Base-by-base conservation (phyloP, 306 rosid species). In the Medicago arabica region DNA sequence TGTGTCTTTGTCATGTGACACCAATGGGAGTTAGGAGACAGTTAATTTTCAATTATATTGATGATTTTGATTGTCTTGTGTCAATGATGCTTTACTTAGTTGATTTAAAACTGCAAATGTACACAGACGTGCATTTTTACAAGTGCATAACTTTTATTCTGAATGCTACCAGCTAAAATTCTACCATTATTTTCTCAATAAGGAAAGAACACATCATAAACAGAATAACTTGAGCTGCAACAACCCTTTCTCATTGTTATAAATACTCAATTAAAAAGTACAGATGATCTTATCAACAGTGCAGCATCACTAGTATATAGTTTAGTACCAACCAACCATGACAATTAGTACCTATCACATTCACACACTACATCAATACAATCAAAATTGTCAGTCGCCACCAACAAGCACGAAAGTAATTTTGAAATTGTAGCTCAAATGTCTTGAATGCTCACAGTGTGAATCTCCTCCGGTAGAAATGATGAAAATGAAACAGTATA, bases 31-130 rank as follows among this genome's bases (percentile, higher is more conserved):
- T 31, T 65, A 51, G 67, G 7, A 43, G 53, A 54, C 43, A 9
- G 54, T 36, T 65, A 53, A 14, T 28, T 71, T 65, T 69, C 64
- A 34, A 60, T 16, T 18, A 38, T 49, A 17, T 28, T 25, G 13
- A 50, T 50, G 36, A 69, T 16, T 43, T 17, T 23, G 10, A 46
- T 10, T 23, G 14, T 66, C 58, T 25, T 23, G 1, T 58, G n/a
- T n/a, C n/a, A n/a, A n/a, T n/a, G n/a, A n/a, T n/a, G n/a, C n/a
- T n/a, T n/a, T n/a, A n/a, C n/a, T n/a, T 25, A 21, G 40, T 60
- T 60, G 7, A 60, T 60, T 25, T 60, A 60, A 25, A 60, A 10
- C 41, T 60, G 19, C 12, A 28, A 64, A n/a, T 88, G 89, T 62
- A 14, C 62, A 4, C 31, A 31, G 36, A 31, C 36, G 9, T 13